A percentile compares a stretch with the other conserved stretches of the same genome.
phyloP scores from a whole-genome alignment of 192 early-diverging fungal species.

The Dispira simplex region DNA sequence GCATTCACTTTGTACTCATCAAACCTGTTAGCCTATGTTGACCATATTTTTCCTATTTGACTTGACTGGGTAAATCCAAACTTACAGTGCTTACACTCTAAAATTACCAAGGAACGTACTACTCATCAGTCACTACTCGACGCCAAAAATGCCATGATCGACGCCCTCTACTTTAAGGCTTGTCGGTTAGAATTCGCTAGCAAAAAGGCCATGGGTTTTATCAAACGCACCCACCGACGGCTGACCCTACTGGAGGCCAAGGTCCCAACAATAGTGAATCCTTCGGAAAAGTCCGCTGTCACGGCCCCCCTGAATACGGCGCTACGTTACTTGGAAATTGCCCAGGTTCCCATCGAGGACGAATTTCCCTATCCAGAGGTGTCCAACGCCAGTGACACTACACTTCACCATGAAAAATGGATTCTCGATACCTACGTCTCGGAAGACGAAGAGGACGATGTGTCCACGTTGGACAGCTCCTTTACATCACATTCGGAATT shows the following conservation, averaged over 20 bases:
- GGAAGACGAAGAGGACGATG: background rate
- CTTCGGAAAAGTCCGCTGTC: background rate
- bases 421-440: constrained; percentile 5
- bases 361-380: background rate
- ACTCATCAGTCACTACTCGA: constrained; percentile 4
- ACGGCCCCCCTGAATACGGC: background rate
- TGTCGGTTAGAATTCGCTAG: constrained; percentile 6
- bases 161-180: constrained; percentile 10
- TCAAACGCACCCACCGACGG: background rate
- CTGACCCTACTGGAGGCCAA: background rate
- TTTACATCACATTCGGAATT: background rate
- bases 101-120: background rate
- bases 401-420: background rate
- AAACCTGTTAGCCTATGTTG: too few relatives aligned
- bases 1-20: too few relatives aligned
- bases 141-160: constrained; percentile 11
- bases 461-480: background rate
- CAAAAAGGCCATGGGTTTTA: constrained; percentile 6
- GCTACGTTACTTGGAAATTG: constrained; percentile 4
- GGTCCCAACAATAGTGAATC: background rate
- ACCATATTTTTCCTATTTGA: too few relatives aligned
- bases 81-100: background rate
- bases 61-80: background rate
- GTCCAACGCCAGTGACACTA: too few relatives aligned
- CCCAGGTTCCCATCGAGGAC: constrained; percentile 5